These are phyloP conservation scores for Rhododendron molle DNA, from an alignment of 148 eudicot species.

Conservation along the genomic window DNA sequence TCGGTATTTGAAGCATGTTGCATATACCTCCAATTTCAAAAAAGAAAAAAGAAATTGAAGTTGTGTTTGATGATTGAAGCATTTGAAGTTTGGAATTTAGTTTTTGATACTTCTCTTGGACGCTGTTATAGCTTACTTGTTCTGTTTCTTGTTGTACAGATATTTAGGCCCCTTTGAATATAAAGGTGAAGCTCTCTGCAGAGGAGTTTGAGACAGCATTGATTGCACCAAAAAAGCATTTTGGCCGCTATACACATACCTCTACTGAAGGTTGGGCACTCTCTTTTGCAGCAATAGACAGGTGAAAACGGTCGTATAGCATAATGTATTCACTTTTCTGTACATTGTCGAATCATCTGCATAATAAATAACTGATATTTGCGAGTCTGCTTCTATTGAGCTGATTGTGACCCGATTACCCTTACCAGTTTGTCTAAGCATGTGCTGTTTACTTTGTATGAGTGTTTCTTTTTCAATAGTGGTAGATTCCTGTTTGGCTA, in stretches of 20 bases:
- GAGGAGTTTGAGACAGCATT: constrained; percentile 85
- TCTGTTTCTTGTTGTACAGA: constrained; percentile 24
- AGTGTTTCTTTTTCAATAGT: neutral
- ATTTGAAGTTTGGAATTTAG: too few relatives aligned
- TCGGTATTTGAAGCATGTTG: too few relatives aligned
- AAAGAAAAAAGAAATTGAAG: too few relatives aligned
- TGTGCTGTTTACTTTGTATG: neutral
- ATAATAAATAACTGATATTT: neutral
- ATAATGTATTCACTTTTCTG: neutral
- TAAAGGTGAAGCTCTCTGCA: constrained; percentile 62
- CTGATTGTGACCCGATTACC: neutral
- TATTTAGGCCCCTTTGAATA: constrained; percentile 72
- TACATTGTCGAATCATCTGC: neutral
- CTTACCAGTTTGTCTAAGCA: neutral
- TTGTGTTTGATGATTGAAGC: too few relatives aligned
- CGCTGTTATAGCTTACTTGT: constrained; percentile 17
- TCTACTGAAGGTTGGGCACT: constrained; percentile 66
- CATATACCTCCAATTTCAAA: too few relatives aligned
- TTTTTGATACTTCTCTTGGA: neutral
- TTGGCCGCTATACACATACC: constrained; percentile 77
- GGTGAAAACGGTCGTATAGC: neutral
- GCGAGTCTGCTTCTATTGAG: neutral
- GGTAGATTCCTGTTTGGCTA: neutral
- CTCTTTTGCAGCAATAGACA: neutral
- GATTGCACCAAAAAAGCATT: constrained; percentile 58